Evolutionary conservation across 805 yeast genomes (phyloP), one percentile per base, ranked within the genome.

Genomic region (Yarrowia sp.): DNA sequence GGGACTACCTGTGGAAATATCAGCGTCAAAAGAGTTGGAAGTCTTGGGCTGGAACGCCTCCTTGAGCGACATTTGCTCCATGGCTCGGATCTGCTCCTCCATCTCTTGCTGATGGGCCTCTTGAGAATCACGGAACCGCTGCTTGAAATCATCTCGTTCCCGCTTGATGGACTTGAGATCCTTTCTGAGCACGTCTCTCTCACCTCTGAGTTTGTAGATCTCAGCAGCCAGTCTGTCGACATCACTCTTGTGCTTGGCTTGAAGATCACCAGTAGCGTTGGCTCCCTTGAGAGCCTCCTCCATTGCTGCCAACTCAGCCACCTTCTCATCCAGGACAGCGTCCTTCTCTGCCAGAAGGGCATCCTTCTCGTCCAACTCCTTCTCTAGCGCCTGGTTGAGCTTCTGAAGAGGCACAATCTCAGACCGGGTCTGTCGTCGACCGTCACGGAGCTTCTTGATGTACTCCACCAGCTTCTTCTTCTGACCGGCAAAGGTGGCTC

Each of bases 401-500:
- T 45, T 59, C 42, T 59, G 65, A n/a, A 59, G 52, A 16, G 65
- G 65, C 16, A 59, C 65, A 11, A 45, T n/a, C 19, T 59, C 65
- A 8, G 65, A 41, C 10, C 65, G 42, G 3, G 65, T 43, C 48
- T 63, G 55, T 1, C 67, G 45, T 3, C 67, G 22, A 3, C 48
- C 56, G 2, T 53, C 46, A 1, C 67, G 55, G 7, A 63, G 56
- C 15, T 22, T 48, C 5, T 48, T 43, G 26, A 63, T 49, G 40
- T 63, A 41, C 7, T 15, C 67, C n/a, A 64, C 69, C 45, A 70
- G 68, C 49, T 70, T 70, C 52, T 71, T 38, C 59, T 46, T 41
- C 49, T 49, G 38, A 35, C 42, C 67, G 2, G 69, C 41, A 19
- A 11, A 46, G 22, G 46, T 26, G 26, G 40, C 40, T 15, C 63